Percentiles rank a stretch among this genome's conserved stretches.
These are phyloP conservation scores for Isatis tinctoria DNA, from an alignment of 345 rosid genomes.

Conservation along the genomic window DNA sequence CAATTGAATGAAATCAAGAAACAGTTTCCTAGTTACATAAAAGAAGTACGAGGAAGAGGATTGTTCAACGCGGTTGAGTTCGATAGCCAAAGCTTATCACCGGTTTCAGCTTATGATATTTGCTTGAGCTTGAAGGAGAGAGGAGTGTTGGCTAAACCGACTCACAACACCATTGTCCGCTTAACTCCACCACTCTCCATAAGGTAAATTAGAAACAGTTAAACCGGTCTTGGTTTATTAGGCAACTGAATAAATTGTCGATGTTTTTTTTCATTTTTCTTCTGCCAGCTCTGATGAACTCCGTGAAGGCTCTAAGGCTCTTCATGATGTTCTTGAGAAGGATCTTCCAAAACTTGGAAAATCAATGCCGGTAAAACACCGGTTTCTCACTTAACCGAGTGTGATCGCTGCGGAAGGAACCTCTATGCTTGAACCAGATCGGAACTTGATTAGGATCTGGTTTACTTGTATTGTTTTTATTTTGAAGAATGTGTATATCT, in stretches of 20 bases:
- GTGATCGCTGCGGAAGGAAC: constrained; percentile 81
- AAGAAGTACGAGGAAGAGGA: constrained; percentile 94
- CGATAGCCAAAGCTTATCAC: constrained; percentile 45
- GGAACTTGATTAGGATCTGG: neutral
- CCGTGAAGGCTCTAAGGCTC: constrained; percentile 59
- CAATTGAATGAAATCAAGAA: constrained; percentile 54
- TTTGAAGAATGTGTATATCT: neutral
- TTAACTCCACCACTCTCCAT: constrained; percentile 92
- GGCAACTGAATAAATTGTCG: neutral
- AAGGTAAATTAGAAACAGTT: constrained; percentile 56
- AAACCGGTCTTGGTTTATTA: neutral
- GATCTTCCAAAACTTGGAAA: constrained; percentile 60
- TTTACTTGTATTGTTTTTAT: neutral
- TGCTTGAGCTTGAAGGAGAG: constrained; percentile 88
- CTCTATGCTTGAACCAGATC: constrained; percentile 33
- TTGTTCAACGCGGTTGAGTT: constrained; percentile 90
- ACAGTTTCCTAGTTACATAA: constrained; percentile 61
- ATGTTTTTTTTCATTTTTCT: neutral
- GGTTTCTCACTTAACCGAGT: constrained; percentile 37
- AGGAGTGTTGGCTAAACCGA: constrained; percentile 93
- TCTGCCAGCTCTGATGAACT: constrained; percentile 70
- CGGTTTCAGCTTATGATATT: constrained; percentile 84
- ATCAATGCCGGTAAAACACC: constrained; percentile 40
- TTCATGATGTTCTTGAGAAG: constrained; percentile 65
- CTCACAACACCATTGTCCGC: constrained; percentile 83